Base-by-base conservation (phyloP, 2,329 filamentous ascomycete species). In the Sodiomyces alkalinus region DNA sequence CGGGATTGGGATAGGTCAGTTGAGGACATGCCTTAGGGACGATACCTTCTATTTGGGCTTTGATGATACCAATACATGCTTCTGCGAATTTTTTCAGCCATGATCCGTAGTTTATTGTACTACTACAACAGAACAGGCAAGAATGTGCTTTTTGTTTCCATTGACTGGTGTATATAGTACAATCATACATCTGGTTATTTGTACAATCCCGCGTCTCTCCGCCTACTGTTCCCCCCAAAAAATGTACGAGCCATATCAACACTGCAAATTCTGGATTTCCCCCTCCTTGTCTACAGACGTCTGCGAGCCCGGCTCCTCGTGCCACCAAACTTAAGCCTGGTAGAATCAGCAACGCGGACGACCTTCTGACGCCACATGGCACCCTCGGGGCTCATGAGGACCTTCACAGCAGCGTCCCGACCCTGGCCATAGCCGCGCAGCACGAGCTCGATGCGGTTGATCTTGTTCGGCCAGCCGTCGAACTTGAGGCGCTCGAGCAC, bases 301-400 rank as follows among this genome's bases (percentile, higher is more conserved):
- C 86, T 86, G 21, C 75, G 78, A 51, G 76, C 81, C 52, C 68
- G 70, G 60, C 83, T 87, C 55, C 86, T 80, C 21, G 80, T 82
- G 47, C 90, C 92, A 56, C 86, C 90, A 63, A 96, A 93, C 64
- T 98, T 98, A 53, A 96, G 55, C 45, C 79, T 79, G 31, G 87
- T 96, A 22, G 73, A 66, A 57, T 98, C 90, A 18, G 80, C 74
- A 35, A 98, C 79, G 42, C 74, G 75, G 22, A 72, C 62, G 39
- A 98, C 80, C 58, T 80, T 74, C 18, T 67, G 60, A 41, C 83
- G 70, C 39, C 96, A 55, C 42, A 73, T 52, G 47, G 71, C 74
- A 32, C 90, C 90, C 52, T 98, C 87, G 14, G 65, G 74, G 19
- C 87, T 86, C 53, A 98, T 58, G 33, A 98, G 57, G 5, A 86